A percentile compares a stretch with the other conserved stretches of the same genome.
Conservation (phyloP, 2,329 filamentous ascomycete species). For the Fusarium oligoseptatum region DNA sequence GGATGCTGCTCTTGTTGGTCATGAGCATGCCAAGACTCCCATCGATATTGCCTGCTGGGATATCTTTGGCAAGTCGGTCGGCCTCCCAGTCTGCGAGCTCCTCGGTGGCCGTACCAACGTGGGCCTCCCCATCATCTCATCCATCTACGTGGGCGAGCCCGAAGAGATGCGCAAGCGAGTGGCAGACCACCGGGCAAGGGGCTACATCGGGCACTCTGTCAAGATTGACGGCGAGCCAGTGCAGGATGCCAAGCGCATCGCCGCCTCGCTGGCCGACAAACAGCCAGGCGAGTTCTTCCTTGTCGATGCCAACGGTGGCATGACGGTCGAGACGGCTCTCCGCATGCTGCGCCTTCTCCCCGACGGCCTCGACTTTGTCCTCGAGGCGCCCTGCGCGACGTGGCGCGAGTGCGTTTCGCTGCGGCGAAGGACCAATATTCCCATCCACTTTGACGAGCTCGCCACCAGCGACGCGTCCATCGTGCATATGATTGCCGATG, state of each 20-base stretch:
- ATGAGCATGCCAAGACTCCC: constrained; percentile 33
- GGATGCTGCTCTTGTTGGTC: constrained; percentile 27
- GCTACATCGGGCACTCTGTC: constrained; percentile 31
- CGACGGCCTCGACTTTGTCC: constrained; percentile 33
- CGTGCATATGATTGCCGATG: constrained; percentile 30
- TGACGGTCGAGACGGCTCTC: constrained; percentile 34
- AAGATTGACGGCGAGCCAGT: constrained; percentile 33
- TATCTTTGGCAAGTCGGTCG: constrained; percentile 32
- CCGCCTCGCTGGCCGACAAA: constrained; percentile 31
- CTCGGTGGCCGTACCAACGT: constrained; percentile 31
- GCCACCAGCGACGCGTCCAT: constrained; percentile 30
- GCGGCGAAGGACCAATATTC: constrained; percentile 21
- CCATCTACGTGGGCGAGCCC: constrained; percentile 29
- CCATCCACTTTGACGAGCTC: constrained; percentile 37
- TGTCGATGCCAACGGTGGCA: constrained; percentile 32
- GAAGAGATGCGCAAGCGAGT: constrained; percentile 34
- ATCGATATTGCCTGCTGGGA: constrained; percentile 41
- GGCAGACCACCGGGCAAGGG: constrained; percentile 21
- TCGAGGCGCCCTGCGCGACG: constrained; percentile 37
- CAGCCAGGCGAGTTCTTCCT: constrained; percentile 35
- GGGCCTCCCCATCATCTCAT: constrained; percentile 35
- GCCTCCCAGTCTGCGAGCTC: constrained; percentile 38
- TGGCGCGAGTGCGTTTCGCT: constrained; percentile 30
- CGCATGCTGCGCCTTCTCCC: constrained; percentile 36
- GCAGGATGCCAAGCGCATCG: constrained; percentile 27